These are phyloP conservation scores for Thielaviopsis musarum DNA, from an alignment of 2,329 filamentous ascomycete species.

Conservation along the genomic window DNA sequence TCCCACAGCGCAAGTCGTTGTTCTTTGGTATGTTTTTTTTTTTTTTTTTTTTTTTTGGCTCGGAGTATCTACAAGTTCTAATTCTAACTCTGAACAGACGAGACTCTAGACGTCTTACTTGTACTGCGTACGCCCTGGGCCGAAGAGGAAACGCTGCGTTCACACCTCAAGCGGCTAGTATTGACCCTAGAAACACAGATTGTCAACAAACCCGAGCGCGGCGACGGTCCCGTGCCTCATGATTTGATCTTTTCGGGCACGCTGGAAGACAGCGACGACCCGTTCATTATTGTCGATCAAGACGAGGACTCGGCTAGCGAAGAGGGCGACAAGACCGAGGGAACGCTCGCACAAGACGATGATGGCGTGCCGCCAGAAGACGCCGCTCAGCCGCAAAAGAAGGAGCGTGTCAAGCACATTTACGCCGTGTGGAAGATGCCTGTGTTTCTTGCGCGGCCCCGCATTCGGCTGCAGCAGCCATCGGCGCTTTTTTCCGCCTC, in stretches of 20 bases:
- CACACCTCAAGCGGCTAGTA: constrained; percentile 43
- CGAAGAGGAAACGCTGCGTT: constrained; percentile 37
- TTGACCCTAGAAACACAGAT: constrained; percentile 52
- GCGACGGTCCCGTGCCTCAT: constrained; percentile 23
- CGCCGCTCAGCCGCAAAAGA: constrained; percentile 12
- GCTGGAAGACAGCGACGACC: constrained; percentile 32
- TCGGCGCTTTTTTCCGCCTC: constrained; percentile 47
- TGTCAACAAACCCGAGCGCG: constrained; percentile 35
- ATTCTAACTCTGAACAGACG: constrained; percentile 35
- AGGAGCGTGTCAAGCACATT: constrained; percentile 21
- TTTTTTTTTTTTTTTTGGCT: not conserved
- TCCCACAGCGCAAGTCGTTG: constrained; percentile 45
- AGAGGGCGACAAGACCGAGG: constrained; percentile 17
- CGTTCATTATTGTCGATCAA: constrained; percentile 32
- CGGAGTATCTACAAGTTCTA: too few species aligned
- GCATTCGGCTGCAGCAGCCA: constrained; percentile 49
- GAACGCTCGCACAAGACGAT: constrained; percentile 2
- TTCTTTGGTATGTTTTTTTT: constrained; percentile 47
- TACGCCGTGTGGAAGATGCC: constrained; percentile 44
- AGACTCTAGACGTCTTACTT: constrained; percentile 52
- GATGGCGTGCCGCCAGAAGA: constrained; percentile 9
- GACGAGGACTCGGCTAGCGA: constrained; percentile 19
- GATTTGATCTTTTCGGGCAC: constrained; percentile 44
- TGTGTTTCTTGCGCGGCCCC: constrained; percentile 39
- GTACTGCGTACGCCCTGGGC: constrained; percentile 47